These are phyloP conservation scores for Acer campestre DNA, from an alignment of 345 rosid species.

Conservation along the genomic window DNA sequence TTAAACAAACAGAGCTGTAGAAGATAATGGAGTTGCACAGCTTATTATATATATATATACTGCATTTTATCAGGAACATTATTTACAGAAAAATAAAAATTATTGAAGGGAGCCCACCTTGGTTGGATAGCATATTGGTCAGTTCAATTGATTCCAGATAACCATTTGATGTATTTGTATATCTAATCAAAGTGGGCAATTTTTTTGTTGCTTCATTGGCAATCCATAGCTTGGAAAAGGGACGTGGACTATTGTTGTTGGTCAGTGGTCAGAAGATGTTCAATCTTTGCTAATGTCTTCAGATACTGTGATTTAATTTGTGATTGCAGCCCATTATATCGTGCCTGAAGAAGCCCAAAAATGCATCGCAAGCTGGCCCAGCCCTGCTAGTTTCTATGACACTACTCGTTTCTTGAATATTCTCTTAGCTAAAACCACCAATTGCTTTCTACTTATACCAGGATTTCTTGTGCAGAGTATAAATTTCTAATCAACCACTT, in stretches of 20 bases:
- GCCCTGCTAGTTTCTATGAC: background rate
- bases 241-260: too few species aligned
- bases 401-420: background rate
- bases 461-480: too few species aligned
- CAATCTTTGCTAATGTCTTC: too few species aligned
- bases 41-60: background rate
- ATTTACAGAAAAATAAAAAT: background rate
- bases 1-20: background rate
- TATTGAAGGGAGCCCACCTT: background rate
- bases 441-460: too few species aligned
- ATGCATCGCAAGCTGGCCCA: background rate
- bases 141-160: background rate
- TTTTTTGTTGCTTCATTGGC: background rate
- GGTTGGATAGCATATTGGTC: background rate
- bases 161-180: background rate
- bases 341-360: background rate
- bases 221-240: background rate
- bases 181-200: background rate
- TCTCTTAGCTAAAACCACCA: too few species aligned
- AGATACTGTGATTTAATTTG: too few species aligned
- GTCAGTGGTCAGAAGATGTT: too few species aligned
- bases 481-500: too few species aligned
- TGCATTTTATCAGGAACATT: background rate
- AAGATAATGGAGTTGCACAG: background rate
- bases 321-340: too few species aligned